Evolutionary conservation across 2,329 filamentous ascomycete species (phyloP).

Genomic region (Cladosporium sp.): DNA sequence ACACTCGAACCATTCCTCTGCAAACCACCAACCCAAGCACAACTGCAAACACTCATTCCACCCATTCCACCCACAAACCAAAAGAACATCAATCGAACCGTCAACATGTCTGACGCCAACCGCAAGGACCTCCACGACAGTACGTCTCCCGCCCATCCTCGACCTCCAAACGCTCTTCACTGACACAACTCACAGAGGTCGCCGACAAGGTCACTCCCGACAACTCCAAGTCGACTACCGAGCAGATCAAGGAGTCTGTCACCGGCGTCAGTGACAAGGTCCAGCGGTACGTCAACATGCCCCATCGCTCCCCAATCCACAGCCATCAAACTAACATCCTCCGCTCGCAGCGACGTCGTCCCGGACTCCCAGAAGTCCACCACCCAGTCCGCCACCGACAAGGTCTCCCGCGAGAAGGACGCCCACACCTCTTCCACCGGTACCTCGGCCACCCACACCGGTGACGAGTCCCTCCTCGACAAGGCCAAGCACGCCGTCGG

Average conservation of each 20-base stretch:
- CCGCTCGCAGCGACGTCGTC: constrained; percentile 38
- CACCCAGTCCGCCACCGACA: constrained; percentile 50
- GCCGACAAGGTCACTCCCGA: constrained; percentile 56
- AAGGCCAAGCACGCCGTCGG: constrained; percentile 48
- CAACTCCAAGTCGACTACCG: constrained; percentile 56
- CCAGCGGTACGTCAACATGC: constrained; percentile 42
- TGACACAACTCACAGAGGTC: constrained; percentile 42
- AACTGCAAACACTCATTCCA: constrained; percentile 12
- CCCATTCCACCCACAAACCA: constrained; percentile 20
- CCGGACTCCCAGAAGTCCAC: constrained; percentile 54
- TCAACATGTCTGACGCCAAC: constrained; percentile 57
- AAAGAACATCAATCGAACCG: constrained; percentile 25
- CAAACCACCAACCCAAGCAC: constrained; percentile 3
- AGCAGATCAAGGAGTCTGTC: constrained; percentile 55
- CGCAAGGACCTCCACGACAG: constrained; percentile 59
- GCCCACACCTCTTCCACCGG: constrained; percentile 20
- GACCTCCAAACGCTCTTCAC: constrained; percentile 7
- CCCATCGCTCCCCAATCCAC: constrained; percentile 1
- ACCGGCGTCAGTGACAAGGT: constrained; percentile 55
- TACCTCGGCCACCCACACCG: constrained; percentile 1
- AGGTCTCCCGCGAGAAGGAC: constrained; percentile 45
- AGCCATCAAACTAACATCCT: constrained; percentile 18
- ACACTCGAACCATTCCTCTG: neutral
- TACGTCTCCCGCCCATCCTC: constrained; percentile 20
- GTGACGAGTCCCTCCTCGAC: constrained; percentile 38